Evolutionary conservation across 257 asterid genomes (phyloP).

Genomic region (Salvia miltiorrhiza): DNA sequence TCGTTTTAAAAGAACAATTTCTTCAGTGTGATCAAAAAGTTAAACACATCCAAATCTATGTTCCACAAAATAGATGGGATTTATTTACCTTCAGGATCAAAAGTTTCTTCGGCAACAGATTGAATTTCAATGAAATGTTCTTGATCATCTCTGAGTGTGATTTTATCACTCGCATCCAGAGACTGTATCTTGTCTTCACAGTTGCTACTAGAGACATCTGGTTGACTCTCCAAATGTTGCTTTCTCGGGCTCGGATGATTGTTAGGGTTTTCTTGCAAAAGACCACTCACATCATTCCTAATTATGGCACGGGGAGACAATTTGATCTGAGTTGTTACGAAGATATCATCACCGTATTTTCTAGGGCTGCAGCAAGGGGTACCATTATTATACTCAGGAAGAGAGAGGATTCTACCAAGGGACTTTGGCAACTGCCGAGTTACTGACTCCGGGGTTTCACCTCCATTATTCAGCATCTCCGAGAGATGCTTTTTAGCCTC

Average conservation of each 20-base stretch:
- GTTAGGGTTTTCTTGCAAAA: constrained; percentile 34
- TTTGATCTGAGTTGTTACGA: constrained; percentile 39
- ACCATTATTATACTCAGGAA: constrained; percentile 56
- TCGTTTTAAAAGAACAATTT: neutral
- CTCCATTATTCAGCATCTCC: constrained; percentile 66
- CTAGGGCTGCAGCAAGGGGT: constrained; percentile 68
- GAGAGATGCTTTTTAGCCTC: constrained; percentile 92
- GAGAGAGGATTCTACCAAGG: constrained; percentile 76
- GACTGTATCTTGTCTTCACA: constrained; percentile 35
- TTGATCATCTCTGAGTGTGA: constrained; percentile 25
- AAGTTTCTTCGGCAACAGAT: constrained; percentile 21
- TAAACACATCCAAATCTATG: neutral
- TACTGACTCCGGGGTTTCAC: constrained; percentile 33
- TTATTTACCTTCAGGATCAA: constrained; percentile 54
- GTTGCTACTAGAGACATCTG: constrained; percentile 22
- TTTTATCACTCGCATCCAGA: constrained; percentile 8
- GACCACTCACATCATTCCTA: constrained; percentile 27
- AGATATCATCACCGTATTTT: constrained; percentile 39
- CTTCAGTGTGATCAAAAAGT: constrained; percentile 12
- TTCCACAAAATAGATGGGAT: neutral
- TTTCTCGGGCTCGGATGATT: constrained; percentile 33
- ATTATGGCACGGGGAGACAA: constrained; percentile 39
- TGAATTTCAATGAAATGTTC: constrained; percentile 28
- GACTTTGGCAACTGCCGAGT: constrained; percentile 50
- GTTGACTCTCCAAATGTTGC: constrained; percentile 33